These are phyloP conservation scores for Lentinula aciculospora DNA, from an alignment of 768 basidiomycete species.

Conservation along the genomic window DNA sequence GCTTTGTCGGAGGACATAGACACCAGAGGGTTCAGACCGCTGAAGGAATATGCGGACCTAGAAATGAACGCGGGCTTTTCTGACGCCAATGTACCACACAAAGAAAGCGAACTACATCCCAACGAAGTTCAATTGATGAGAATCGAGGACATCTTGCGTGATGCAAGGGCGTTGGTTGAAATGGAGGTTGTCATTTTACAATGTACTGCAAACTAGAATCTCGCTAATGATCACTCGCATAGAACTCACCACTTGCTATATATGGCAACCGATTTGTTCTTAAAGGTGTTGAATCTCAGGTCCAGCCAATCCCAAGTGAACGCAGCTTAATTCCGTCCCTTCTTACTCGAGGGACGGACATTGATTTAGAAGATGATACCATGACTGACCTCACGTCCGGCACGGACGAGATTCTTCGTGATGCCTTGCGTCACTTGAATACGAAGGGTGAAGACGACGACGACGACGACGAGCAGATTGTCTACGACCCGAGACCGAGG, in stretches of 20 bases:
- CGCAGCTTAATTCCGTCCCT: constrained; percentile 10
- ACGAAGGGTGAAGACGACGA: constrained; percentile 40
- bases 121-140: constrained; percentile 97
- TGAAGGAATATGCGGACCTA: constrained; percentile 52
- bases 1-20: constrained; percentile 90
- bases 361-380: constrained; percentile 45
- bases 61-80: constrained; percentile 15
- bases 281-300: constrained; percentile 19
- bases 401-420: constrained; percentile 79
- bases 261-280: constrained; percentile 29
- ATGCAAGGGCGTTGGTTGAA: constrained; percentile 56
- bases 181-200: constrained; percentile 40
- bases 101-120: constrained; percentile 53
- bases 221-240: neutral
- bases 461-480: constrained; percentile 74
- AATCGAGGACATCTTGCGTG: constrained; percentile 76
- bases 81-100: constrained; percentile 8
- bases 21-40: constrained; percentile 80
- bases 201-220: neutral
- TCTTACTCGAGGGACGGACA: neutral
- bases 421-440: constrained; percentile 50
- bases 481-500: constrained; percentile 63
- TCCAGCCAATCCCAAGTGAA: neutral
- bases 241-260: constrained; percentile 38
- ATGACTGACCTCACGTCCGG: constrained; percentile 63